phyloP scores from a whole-genome alignment of 106 monocot genomes.

The Dendrobium catenatum region DNA sequence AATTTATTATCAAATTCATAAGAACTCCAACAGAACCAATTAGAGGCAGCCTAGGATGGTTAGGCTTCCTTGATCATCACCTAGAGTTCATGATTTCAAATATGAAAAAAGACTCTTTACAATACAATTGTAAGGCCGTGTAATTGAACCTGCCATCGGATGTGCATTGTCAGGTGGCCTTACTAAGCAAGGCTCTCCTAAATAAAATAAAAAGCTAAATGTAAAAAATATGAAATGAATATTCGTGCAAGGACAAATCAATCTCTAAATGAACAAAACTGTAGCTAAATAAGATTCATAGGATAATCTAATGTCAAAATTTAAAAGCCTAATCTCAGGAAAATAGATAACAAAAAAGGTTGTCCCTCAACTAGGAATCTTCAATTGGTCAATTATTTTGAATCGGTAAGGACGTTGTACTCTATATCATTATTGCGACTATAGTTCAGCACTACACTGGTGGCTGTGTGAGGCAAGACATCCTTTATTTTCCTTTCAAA shows the following conservation, averaged over 20 bases:
- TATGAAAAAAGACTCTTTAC: too few species aligned
- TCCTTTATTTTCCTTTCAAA: neutral
- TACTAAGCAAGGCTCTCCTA: neutral
- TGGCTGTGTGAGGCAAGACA: neutral
- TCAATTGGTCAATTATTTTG: neutral
- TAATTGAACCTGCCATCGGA: too few species aligned
- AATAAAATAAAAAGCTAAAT: neutral
- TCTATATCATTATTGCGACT: neutral
- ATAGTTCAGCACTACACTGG: neutral
- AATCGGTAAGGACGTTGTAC: neutral
- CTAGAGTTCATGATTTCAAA: too few species aligned
- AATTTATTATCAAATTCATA: too few species aligned
- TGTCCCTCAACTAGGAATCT: neutral
- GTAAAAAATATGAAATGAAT: neutral
- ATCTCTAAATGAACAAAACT: neutral
- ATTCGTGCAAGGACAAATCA: neutral
- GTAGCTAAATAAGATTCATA: neutral
- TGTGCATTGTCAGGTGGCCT: too few species aligned
- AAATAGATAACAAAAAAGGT: neutral
- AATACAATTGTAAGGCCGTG: too few species aligned
- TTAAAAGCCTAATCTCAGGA: neutral
- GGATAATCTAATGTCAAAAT: neutral
- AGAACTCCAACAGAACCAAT: too few species aligned
- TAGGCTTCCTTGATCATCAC: too few species aligned
- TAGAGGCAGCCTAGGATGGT: too few species aligned